phyloP scores from a whole-genome alignment of 1,284 basidiomycete genomes.

The Leccinum insolens region DNA sequence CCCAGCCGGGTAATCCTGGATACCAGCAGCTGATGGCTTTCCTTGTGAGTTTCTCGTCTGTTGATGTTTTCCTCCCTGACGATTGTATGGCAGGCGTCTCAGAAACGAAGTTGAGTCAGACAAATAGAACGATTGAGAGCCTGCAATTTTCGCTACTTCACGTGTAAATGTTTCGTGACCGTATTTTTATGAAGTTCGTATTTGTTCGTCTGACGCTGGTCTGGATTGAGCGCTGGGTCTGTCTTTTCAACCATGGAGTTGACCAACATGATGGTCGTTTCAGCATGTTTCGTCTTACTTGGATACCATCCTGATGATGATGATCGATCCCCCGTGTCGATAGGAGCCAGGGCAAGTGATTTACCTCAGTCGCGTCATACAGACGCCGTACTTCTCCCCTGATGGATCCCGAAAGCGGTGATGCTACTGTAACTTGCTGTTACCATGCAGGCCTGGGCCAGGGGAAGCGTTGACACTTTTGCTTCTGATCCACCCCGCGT shows the following conservation, averaged over 20 bases:
- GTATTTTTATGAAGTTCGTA: conserved; percentile 33
- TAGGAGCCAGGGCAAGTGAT: background rate
- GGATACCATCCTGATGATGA: background rate
- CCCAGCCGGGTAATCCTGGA: conserved; percentile 41
- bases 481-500: background rate
- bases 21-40: conserved; percentile 61
- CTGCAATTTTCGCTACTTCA: background rate
- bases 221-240: background rate
- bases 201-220: conserved; percentile 4
- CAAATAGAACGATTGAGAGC: background rate
- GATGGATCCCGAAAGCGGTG: background rate
- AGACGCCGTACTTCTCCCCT: conserved; percentile 2
- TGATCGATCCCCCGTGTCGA: background rate
- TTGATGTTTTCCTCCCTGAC: background rate
- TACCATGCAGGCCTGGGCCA: background rate
- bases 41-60: conserved; percentile 41
- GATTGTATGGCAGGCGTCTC: conserved; percentile 20
- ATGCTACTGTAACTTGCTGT: background rate
- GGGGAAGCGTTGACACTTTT: background rate
- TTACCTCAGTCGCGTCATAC: conserved; percentile 7
- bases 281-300: background rate
- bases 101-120: conserved; percentile 27
- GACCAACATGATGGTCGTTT: conserved; percentile 3
- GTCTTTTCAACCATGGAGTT: background rate
- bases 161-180: conserved; percentile 21